These are phyloP conservation scores for Sutorius eximius DNA, from an alignment of 1,284 basidiomycete species.

Conservation along the genomic window DNA sequence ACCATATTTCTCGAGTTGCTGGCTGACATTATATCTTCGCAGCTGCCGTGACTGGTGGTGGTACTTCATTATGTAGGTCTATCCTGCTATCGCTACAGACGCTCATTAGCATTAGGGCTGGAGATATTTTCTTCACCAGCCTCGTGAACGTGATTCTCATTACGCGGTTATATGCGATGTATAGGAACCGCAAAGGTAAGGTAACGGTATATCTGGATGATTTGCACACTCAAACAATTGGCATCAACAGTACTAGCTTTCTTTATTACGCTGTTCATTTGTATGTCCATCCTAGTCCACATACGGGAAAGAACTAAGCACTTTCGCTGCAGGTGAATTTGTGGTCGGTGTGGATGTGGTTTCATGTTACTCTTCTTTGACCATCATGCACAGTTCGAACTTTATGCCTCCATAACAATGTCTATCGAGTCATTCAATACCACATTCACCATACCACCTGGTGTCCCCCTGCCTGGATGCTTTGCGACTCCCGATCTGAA, in stretches of 20 bases:
- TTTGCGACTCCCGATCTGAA: background rate
- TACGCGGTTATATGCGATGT: slow-evolving; percentile 8
- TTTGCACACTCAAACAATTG: too few species aligned
- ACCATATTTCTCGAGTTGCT: background rate
- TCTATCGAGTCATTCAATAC: background rate
- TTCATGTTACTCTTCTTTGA: background rate
- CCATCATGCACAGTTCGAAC: slow-evolving; percentile 1
- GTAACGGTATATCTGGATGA: background rate
- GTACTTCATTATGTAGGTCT: background rate
- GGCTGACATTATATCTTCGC: background rate
- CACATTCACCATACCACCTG: background rate
- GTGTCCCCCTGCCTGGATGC: slow-evolving; percentile 2
- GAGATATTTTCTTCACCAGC: slow-evolving; percentile 4
- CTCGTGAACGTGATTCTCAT: slow-evolving; percentile 5
- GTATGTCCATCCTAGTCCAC: background rate
- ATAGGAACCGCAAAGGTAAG: slow-evolving; percentile 7
- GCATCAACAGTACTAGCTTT: background rate
- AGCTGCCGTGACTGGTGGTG: slow-evolving; percentile 6
- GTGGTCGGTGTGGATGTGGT: background rate
- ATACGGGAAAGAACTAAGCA: background rate
- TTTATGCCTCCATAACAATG: background rate
- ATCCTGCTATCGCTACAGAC: background rate
- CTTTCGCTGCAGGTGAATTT: background rate
- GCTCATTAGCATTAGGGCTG: background rate
- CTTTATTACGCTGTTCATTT: background rate